Percentiles rank a stretch among this genome's conserved stretches.
phyloP scores from a whole-genome alignment of 805 yeast species.

The Helenozyma baotianmanensis region DNA sequence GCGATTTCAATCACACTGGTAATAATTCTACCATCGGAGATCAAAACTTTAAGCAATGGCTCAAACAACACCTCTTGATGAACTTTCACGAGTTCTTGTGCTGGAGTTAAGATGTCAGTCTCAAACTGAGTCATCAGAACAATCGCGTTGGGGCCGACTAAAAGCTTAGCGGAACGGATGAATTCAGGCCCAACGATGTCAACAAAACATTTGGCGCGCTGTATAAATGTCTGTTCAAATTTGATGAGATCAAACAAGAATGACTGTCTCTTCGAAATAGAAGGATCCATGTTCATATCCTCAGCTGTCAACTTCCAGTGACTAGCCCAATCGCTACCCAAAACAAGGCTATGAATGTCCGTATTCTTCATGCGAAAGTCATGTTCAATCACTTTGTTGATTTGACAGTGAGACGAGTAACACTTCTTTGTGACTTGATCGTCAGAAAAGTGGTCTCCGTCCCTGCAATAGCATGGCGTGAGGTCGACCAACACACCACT shows the following conservation, averaged over 20 bases:
- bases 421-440: conserved; percentile 12
- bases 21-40: conserved; percentile 63
- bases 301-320: conserved; percentile 60
- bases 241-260: conserved; percentile 70
- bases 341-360: conserved; percentile 18
- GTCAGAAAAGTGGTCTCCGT: conserved; percentile 7
- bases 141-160: conserved; percentile 17
- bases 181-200: conserved; percentile 42
- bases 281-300: conserved; percentile 47
- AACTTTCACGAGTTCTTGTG: conserved; percentile 48
- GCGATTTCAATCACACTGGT: conserved; percentile 48
- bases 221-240: conserved; percentile 66
- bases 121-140: conserved; percentile 44
- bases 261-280: conserved; percentile 62
- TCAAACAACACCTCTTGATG: conserved; percentile 53
- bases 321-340: conserved; percentile 56
- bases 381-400: conserved; percentile 19
- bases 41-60: conserved; percentile 54
- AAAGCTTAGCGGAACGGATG: conserved; percentile 23
- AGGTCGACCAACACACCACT: conserved; percentile 43
- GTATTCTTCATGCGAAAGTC: conserved; percentile 15
- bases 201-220: conserved; percentile 61
- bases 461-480: conserved; percentile 42
- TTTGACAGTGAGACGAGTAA: conserved; percentile 31
- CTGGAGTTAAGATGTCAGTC: conserved; percentile 53